Base-by-base conservation (phyloP, 2,329 filamentous ascomycete genomes). In the Ambrosiella xylebori region DNA sequence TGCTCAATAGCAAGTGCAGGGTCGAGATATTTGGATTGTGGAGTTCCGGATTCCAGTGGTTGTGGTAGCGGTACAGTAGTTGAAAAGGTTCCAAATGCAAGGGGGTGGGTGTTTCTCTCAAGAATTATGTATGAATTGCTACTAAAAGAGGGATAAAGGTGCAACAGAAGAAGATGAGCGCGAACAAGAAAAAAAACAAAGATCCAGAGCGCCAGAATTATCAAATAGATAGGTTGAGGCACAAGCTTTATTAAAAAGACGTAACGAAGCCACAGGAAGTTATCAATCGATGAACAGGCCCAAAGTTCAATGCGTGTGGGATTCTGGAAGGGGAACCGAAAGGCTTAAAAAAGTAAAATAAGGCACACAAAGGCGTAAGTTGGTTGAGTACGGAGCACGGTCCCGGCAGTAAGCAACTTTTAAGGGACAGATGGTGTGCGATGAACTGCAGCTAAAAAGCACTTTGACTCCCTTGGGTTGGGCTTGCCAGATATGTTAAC, bases 241-340 rank as follows among this genome's bases (percentile, higher is more conserved):
- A 47, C 44, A 47, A 47, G 11, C 8, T 17, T 17, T 47, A 17
- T 13, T 47, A 47, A 15, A 13, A 5, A 47, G 44, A 47, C 12
- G 5, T 47, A 47, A 17, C 19, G 44, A 47, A 47, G 44, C 11
- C 44, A 11, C 44, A 47, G 40, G n/a, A 41, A 17, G 44, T 47
- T 47, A 2, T 15, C 44, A 47, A 47, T 47, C 7, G 44, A 47
- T 17, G 44, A 47, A 47, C 44, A 17, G 44, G 44, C 44, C 44
- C n/a, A 47, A 47, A 17, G 44, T 47, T 47, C 44, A 47, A 47
- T 47, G n/a, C n/a, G 44, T 47, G 55, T 8, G 45, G 17, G 36
- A 37, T 57, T 57, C 55, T 57, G 55, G 55, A 57, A 57, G 55
- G 45, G 54, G 35, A 50, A 50, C 45, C 45, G 55, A 57, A 57